Base-by-base conservation (phyloP, 768 basidiomycete genomes). In the Suillus sp. region DNA sequence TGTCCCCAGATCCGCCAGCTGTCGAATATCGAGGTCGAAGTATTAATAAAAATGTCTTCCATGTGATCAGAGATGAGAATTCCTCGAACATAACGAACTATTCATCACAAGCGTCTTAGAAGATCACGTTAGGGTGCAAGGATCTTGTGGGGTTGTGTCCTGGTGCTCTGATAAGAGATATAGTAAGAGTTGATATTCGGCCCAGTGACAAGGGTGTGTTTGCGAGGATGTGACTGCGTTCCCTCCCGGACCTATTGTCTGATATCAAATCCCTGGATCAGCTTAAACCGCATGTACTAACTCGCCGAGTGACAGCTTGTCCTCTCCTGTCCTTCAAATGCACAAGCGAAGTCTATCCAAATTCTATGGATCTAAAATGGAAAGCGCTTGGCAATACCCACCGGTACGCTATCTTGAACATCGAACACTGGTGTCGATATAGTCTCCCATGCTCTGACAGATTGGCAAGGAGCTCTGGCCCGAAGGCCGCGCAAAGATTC, bases 341-440 rank as follows among this genome's bases (percentile, higher is more conserved):
- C 60, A 54, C 18, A 40, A 55, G 53, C 58, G 45, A 62, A 63
- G 64, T 58, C 66, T 60, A 62, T 65, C 50, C 62, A 51, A 37
- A 6, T 22, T 43, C 50, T 50, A 58, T 57, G 48, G 37, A 60
- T 14, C 56, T 32, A 42, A 61, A 34, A 32, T 37, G 7, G 53
- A 4, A 30, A 30, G 25, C 18, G 32, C 60, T 14, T 22, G 64
- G 59, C 61, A 43, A 58, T 53, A 25, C 47, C 53, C 42, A 48
- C 34, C 68, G 37, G 56, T 20, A 30, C 18, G 56, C 20, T 57
- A 57, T 57, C 56, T 57, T 57, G 56, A 40, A 40, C 37, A 27
- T 57, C 25, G 55, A 57, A 38, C 38, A 57, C 22, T 27, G 11
- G 27, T 40, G 25, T 38, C 27, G 20, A 57, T 4, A 54, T 55